Evolutionary conservation across 768 basidiomycete genomes (phyloP).

Genomic region (Psilocybe cyanescens): DNA sequence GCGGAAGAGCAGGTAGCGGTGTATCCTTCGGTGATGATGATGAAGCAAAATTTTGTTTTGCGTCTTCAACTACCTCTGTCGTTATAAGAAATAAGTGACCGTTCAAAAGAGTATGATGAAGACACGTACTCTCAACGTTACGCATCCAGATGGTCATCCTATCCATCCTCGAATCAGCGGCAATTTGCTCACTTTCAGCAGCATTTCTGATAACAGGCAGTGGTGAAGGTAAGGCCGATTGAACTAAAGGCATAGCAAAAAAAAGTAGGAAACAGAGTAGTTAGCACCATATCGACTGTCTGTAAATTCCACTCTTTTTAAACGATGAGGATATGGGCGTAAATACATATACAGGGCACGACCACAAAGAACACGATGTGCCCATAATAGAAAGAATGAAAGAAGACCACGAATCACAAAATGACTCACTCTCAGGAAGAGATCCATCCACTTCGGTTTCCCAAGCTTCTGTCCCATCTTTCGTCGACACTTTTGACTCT

Average conservation of each 20-base stretch:
- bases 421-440: constrained; percentile 28
- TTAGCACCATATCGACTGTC: not conserved
- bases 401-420: constrained; percentile 1
- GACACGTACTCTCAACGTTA: constrained; percentile 77
- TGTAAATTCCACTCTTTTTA: not conserved
- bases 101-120: not conserved
- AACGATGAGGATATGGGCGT: not conserved
- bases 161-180: constrained; percentile 59
- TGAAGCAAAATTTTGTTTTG: constrained; percentile 73
- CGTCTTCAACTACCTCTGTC: constrained; percentile 81
- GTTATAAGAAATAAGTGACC: not conserved
- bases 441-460: constrained; percentile 20
- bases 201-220: constrained; percentile 59
- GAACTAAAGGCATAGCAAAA: constrained; percentile 15
- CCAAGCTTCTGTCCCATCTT: constrained; percentile 28
- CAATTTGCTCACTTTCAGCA: constrained; percentile 52
- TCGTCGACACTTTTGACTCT: constrained; percentile 15
- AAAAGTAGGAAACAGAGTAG: not conserved
- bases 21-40: constrained; percentile 45
- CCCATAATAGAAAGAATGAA: not conserved
- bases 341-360: not conserved
- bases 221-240: constrained; percentile 33
- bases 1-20: constrained; percentile 64
- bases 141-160: constrained; percentile 83
- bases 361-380: not conserved